Evolutionary conservation across 176 grass and related monocot species (phyloP), one percentile per base, ranked within the genome.

Genomic region (Oryza meyeriana): DNA sequence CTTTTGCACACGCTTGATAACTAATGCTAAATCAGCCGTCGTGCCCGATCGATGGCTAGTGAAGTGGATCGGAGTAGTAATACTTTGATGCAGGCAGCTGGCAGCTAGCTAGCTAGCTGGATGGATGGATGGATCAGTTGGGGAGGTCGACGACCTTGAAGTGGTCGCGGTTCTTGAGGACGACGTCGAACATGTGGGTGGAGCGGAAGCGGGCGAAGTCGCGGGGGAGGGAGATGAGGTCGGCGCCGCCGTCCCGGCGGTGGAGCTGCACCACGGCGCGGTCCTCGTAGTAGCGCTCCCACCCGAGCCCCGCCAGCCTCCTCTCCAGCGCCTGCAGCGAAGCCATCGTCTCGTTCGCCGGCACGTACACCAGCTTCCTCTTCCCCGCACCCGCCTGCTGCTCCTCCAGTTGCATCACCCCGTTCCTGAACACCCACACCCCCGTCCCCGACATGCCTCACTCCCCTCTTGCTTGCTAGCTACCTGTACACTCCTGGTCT

Each of bases 101-200:
- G 28, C 64, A 16, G 12, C 12, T 4, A 17, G 11, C 0, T 1
- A 32, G 4, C 3, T 10, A 42, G 0, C 8, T 5, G 1, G 13
- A 16, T 47, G 44, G 47, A 20, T 6, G 0, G 47, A 50, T 18
- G 16, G 17, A 3, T 22, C 11, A 70, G 6, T 44, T 79, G 2
- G 12, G 66, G 39, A 64, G n/a, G 65, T 90, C 88, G 57, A 90
- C 22, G 59, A 90, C 88, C 35, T 66, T 82, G 84, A 90, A 90
- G 27, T 70, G 66, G 16, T 87, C 68, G 5, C 84, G 88, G 24
- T 90, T 90, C 74, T 90, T 90, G 84, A 90, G 32, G 29, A 90
- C 88, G 11, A 87, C 74, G 45, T 90, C 88, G 14, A 79, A 90
- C 88, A 90, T 90, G 61, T 90, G 88, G 68, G 78, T 84, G 84